Percentiles rank a stretch among this genome's conserved stretches.
phyloP scores from a whole-genome alignment of 2,329 filamentous ascomycete genomes.

The Penicillium sclerotigenum region DNA sequence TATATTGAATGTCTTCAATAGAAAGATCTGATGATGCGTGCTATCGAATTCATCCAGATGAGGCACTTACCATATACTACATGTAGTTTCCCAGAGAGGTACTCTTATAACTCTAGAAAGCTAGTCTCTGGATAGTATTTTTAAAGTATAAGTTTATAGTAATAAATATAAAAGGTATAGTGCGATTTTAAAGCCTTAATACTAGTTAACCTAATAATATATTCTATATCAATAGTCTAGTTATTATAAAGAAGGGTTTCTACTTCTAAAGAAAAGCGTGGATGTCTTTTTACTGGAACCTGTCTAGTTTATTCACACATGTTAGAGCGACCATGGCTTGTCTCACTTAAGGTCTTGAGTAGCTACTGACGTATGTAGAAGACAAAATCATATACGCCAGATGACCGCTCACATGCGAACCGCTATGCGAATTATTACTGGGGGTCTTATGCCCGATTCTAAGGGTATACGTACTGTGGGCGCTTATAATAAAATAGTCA shows the following conservation, averaged over 20 bases:
- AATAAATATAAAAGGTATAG: too few relatives aligned
- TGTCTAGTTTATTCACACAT: too few relatives aligned
- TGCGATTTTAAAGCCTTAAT: too few relatives aligned
- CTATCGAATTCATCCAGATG: background rate
- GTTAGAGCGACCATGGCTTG: background rate
- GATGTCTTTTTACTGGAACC: background rate
- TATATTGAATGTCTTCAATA: background rate
- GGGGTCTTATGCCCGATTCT: background rate
- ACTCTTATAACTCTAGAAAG: too few relatives aligned
- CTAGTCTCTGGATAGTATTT: too few relatives aligned
- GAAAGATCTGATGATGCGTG: background rate
- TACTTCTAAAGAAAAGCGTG: too few relatives aligned
- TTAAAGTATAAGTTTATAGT: too few relatives aligned
- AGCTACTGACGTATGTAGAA: background rate
- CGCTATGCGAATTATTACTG: background rate
- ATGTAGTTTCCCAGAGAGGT: background rate
- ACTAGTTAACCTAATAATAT: too few relatives aligned
- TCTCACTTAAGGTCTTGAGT: background rate
- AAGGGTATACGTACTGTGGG: constrained; percentile 5
- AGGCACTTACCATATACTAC: background rate
- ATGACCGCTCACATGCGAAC: background rate
- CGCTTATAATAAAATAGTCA: constrained; percentile 9
- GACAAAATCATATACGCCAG: background rate
- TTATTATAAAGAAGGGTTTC: too few relatives aligned
- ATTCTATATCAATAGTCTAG: too few relatives aligned